Evolutionary conservation across 2,329 filamentous ascomycete genomes (phyloP).

Genomic region (Pseudonectria foliicola): DNA sequence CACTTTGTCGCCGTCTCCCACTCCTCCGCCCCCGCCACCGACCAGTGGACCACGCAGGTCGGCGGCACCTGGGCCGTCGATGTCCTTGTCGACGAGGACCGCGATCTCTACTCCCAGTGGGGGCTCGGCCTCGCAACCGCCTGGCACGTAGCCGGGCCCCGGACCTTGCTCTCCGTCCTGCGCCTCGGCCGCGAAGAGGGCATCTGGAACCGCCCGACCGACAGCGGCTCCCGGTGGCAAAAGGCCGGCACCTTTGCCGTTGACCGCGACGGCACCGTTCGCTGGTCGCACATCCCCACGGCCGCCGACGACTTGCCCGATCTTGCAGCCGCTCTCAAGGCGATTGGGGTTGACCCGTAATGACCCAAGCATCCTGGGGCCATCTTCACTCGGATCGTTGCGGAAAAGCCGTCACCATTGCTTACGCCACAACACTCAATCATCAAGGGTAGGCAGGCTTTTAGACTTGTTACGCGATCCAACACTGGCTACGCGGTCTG

Average conservation of each 20-base stretch:
- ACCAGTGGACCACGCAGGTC: slow-evolving; percentile 49
- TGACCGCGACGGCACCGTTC: slow-evolving; percentile 23
- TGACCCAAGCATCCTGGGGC: no score
- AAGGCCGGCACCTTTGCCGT: slow-evolving; percentile 56
- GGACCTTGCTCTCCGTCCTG: slow-evolving; percentile 49
- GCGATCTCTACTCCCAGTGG: slow-evolving; percentile 57
- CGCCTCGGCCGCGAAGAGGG: slow-evolving; percentile 53
- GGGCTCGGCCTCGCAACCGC: slow-evolving; percentile 55
- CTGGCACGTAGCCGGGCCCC: slow-evolving; percentile 56
- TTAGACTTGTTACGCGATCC: no score
- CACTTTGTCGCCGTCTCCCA: slow-evolving; percentile 59
- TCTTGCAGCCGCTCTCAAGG: slow-evolving; percentile 21
- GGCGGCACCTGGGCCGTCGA: slow-evolving; percentile 50
- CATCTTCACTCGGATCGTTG: no score
- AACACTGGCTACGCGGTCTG: no score
- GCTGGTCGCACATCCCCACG: slow-evolving; percentile 24
- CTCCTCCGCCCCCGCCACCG: slow-evolving; percentile 44
- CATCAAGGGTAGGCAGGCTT: no score
- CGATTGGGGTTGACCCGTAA: slow-evolving; percentile 13
- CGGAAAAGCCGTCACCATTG: no score
- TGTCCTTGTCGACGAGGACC: slow-evolving; percentile 53
- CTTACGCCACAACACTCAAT: no score
- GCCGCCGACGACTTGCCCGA: slow-evolving; percentile 27
- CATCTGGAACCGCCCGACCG: slow-evolving; percentile 58
- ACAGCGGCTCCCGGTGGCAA: slow-evolving; percentile 64